Percentiles rank a stretch among this genome's conserved stretches.
phyloP scores from a whole-genome alignment of 177 flowering plant genomes.

The Vitis hybrid region DNA sequence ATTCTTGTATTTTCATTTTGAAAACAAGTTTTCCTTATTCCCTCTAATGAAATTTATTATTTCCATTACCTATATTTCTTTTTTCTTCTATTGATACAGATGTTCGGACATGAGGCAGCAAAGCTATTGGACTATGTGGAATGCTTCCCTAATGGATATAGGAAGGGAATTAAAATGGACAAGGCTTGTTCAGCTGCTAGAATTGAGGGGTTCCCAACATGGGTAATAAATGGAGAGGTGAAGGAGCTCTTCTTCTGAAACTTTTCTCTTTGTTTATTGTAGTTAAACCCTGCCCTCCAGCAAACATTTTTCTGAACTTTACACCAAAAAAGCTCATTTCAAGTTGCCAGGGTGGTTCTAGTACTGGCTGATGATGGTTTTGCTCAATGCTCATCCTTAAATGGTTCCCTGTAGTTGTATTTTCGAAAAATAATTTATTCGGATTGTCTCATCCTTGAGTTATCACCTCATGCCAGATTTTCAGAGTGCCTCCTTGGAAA shows the following conservation, averaged over 20 bases:
- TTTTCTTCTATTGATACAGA: conserved; percentile 33
- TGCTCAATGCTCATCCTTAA: neutral
- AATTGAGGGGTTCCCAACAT: conserved; percentile 87
- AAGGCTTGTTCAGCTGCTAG: conserved; percentile 60
- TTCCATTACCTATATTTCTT: neutral
- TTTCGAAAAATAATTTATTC: neutral
- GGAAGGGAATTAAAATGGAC: conserved; percentile 59
- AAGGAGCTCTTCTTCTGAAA: conserved; percentile 6
- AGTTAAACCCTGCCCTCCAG: neutral
- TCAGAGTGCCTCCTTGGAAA: no score
- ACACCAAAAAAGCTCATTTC: neutral
- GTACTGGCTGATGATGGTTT: neutral
- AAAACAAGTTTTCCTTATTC: neutral
- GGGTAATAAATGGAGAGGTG: conserved; percentile 93
- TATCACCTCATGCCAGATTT: no score
- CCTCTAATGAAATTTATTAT: neutral
- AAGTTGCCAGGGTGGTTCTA: neutral
- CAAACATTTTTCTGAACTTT: neutral
- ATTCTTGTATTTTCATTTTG: no score
- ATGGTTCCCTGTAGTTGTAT: neutral
- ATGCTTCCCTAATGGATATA: conserved; percentile 88
- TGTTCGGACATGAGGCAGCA: conserved; percentile 87
- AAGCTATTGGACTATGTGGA: conserved; percentile 81
- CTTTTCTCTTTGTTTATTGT: neutral
- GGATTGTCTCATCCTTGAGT: no score